Conservation (phyloP, 2,329 filamentous ascomycete genomes). For the Beauveria scarabaeidicola region DNA sequence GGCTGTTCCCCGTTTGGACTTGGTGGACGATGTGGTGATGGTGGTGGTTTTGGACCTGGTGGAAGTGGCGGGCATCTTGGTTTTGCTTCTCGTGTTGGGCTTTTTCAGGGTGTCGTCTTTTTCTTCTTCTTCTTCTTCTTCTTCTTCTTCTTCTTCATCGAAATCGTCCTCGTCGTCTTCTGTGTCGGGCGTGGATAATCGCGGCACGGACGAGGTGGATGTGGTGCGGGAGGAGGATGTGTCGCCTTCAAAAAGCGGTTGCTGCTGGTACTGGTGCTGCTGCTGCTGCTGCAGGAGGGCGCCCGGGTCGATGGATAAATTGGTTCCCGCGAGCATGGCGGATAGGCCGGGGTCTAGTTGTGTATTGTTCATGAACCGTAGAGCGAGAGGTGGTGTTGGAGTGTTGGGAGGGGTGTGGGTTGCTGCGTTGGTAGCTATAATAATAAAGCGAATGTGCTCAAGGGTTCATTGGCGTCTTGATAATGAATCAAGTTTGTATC, state of each 20-base stretch:
- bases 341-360: constrained; percentile 5
- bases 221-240: constrained; percentile 6
- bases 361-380: constrained; percentile 5
- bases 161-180: not conserved
- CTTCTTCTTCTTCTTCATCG: not conserved
- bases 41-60: constrained; percentile 10
- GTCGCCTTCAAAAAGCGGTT: not conserved
- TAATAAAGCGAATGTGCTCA: not conserved
- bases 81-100: not conserved
- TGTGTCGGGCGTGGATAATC: not conserved
- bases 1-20: not conserved
- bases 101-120: not conserved
- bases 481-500: not conserved
- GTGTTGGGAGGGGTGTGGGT: not conserved
- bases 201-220: constrained; percentile 2
- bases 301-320: constrained; percentile 2
- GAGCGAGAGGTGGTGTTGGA: not conserved
- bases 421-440: not conserved
- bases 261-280: not conserved
- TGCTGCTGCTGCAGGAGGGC: not conserved
- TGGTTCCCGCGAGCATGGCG: constrained; percentile 3
- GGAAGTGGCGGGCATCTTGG: constrained; percentile 12
- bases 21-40: not conserved
- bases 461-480: not conserved
- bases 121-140: not conserved